phyloP scores from a whole-genome alignment of 768 basidiomycete genomes.

The Russula compacta region DNA sequence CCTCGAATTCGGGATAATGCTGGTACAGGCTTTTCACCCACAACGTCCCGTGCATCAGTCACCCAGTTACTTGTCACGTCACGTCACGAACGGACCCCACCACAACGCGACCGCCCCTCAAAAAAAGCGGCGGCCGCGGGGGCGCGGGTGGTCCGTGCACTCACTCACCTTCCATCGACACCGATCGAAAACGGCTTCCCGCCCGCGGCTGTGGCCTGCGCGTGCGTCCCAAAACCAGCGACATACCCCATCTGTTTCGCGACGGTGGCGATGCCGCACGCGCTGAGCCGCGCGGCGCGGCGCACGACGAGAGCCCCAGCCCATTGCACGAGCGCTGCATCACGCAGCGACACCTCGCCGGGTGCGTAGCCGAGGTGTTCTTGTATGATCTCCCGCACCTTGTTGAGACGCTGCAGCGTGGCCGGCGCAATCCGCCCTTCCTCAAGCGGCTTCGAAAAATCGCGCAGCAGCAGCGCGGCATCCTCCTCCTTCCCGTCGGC shows the following conservation, averaged over 20 bases:
- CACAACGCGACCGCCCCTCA: no score
- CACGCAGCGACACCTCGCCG: constrained; percentile 39
- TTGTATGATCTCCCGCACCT: constrained; percentile 51
- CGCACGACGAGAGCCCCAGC: constrained; percentile 67
- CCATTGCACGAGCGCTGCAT: constrained; percentile 70
- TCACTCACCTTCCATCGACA: constrained; percentile 76
- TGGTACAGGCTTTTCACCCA: constrained; percentile 60
- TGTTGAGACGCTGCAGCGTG: constrained; percentile 35
- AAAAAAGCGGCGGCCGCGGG: no score
- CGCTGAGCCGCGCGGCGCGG: constrained; percentile 77
- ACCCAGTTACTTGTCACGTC: no score
- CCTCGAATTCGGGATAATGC: constrained; percentile 83
- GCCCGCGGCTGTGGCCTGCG: constrained; percentile 22
- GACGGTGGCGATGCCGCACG: constrained; percentile 78
- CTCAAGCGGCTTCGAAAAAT: constrained; percentile 12
- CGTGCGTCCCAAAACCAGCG: constrained; percentile 33
- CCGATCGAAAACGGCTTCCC: constrained; percentile 66
- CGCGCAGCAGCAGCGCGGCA: background rate
- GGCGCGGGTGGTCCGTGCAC: no score
- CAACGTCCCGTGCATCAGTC: background rate
- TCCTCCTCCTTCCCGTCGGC: background rate
- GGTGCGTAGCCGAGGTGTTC: constrained; percentile 51
- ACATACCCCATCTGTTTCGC: constrained; percentile 74
- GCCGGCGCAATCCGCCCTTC: constrained; percentile 11
- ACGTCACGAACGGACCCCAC: background rate